Base-by-base conservation (phyloP, 345 rosid species). In the Eutrema heterophyllum region DNA sequence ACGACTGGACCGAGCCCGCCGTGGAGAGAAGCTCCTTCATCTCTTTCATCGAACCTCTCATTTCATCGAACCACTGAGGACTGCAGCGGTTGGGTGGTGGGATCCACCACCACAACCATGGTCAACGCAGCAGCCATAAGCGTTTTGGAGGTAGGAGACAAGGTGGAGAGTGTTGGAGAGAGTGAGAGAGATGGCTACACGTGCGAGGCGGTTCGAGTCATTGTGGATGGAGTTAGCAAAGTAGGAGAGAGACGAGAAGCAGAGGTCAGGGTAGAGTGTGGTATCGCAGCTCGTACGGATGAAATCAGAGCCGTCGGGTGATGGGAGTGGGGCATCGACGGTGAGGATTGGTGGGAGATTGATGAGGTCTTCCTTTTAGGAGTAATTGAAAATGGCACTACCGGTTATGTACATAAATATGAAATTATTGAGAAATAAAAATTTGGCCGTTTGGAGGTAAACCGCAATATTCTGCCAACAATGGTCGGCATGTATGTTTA, bases 241-340 rank as follows among this genome's bases (percentile, higher is more conserved):
- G 68, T 81, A 78, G 27, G 74, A 79, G 64, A 92, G 88, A 53
- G 94, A 78, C 64, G 83, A 33, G 82, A 76, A 89, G 86, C 98
- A 92, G 53, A 92, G 33, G 56, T 88, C 92, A 0, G 92, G 94
- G 84, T 88, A 92, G 10, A 88, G 75, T 26, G 98, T 92, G 44
- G 83, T 64, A 80, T 70, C 67, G 86, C 96, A 92, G 73, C 81
- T 82, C 7, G 82, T 50, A 9, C 83, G 90, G 86, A 92, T 86
- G 88, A 85, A 92, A 11, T 84, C 91, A 0, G 79, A 55, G 83
- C 27, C 68, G 79, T 72, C 26, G 66, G 56, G 76, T 16, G 48
- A 36, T 36, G 68, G 48, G 63, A 27, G 13, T 68, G 74, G 59
- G 54, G 79, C 52, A 46, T 62, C 49, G 76, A 64, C 61, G 45